Evolutionary conservation across 164 flowering plant genomes (phyloP), one percentile per base, ranked within the genome.

Genomic region (Chimonanthus praecox): DNA sequence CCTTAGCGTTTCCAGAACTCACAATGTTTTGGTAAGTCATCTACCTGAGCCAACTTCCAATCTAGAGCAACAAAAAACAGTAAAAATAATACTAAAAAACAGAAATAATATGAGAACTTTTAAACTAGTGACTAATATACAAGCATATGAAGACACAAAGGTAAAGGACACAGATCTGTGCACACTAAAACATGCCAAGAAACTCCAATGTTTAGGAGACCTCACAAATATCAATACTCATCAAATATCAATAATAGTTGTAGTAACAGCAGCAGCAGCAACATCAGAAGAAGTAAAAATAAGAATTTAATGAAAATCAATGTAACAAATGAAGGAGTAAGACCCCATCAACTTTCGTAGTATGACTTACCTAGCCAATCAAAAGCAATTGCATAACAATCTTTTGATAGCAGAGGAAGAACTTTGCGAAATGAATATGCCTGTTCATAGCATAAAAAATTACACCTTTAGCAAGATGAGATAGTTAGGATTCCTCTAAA

Each of bases 371-470:
- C 99, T 73, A 92, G 78, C 99, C 99, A 94, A 83, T 94, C 99
- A 88, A 92, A 88, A 78, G 97, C 85, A 72, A 94, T 82, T 58
- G 84, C 92, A 82, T 79, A 94, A 79, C 85, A 87, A 50, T 87
- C 75, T 80, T 87, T 89, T 73, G 95, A 82, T 43, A 94, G 97
- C 43, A 81, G 48, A 4, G 95, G 90, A 73, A 94, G 86, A 76
- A 90, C 89, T 83, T 94, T 91, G 74, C 97, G 90, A 49, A 89
- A 94, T 15, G 99, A 94, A 75, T 91, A 94, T 73, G 99, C 97
- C 97, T 94, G 88, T 71, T 63, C 69, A 8, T 8, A 73, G 47
- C 51, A 68, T 10, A 16, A 74, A 64, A 58, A 49, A n/a, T 62
- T 18, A 60, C 45, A 15, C 46, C 10, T 51, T 67, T 46, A 58